phyloP scores from a whole-genome alignment of 1,284 basidiomycete genomes.

The Gomphus bonarii region DNA sequence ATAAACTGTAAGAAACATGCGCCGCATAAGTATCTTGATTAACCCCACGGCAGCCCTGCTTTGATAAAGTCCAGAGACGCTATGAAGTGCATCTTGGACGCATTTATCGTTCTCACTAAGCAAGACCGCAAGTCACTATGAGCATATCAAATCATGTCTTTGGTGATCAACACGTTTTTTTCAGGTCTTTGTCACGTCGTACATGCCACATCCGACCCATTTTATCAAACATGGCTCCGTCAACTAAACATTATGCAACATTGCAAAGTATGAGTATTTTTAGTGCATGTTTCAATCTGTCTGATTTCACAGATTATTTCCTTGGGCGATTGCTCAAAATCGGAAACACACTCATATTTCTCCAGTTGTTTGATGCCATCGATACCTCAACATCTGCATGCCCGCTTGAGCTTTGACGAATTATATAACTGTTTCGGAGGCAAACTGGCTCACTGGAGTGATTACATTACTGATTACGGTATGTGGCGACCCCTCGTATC shows the following conservation, averaged over 20 bases:
- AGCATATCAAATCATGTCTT: neutral
- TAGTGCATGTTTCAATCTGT: slow-evolving; percentile 11
- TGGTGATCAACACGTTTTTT: neutral
- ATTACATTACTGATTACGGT: slow-evolving; percentile 66
- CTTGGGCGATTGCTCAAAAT: slow-evolving; percentile 65
- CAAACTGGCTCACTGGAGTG: slow-evolving; percentile 70
- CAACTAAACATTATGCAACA: slow-evolving; percentile 70
- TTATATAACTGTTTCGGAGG: slow-evolving; percentile 74
- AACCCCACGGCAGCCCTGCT: slow-evolving; percentile 36
- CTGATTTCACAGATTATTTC: slow-evolving; percentile 48
- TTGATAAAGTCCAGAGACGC: slow-evolving; percentile 66
- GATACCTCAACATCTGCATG: slow-evolving; percentile 46
- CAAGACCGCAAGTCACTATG: slow-evolving; percentile 43
- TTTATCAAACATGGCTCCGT: slow-evolving; percentile 74
- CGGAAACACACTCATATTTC: slow-evolving; percentile 57
- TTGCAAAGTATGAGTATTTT: slow-evolving; percentile 48
- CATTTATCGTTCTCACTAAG: slow-evolving; percentile 77
- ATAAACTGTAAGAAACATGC: slow-evolving; percentile 46
- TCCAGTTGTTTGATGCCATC: slow-evolving; percentile 47
- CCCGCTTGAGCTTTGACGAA: slow-evolving; percentile 53
- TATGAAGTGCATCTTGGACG: slow-evolving; percentile 75
- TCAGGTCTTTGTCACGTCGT: slow-evolving; percentile 60
- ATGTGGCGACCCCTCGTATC: slow-evolving; percentile 6
- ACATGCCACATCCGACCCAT: slow-evolving; percentile 75
- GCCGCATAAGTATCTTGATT: neutral